Evolutionary conservation across 768 basidiomycete species (phyloP), one percentile per base, ranked within the genome.

Genomic region (Tremella fuciformis): DNA sequence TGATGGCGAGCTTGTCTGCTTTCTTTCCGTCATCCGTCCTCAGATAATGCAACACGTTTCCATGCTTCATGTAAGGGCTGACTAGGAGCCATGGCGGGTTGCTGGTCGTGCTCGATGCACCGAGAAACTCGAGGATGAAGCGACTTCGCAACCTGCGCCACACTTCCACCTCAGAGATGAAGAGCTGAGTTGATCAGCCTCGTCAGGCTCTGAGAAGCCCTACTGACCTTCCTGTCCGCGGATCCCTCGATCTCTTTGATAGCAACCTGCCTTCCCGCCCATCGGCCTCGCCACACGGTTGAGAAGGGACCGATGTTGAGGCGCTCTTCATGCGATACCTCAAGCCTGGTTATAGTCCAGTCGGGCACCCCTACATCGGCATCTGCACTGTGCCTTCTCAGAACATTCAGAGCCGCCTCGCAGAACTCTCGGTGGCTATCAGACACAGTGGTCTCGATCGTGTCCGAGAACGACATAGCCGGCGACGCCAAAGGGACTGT

Each of bases 71-170:
- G 72, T 87, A 89, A 38, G 87, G 86, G 66, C 84, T 85, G 49
- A 92, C 88, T 51, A 88, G 82, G 78, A 87, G 88, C 84, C 85
- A 89, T 13, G 87, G 88, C 13, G 84, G 83, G 41, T 86, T 84
- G 21, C 83, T 83, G 8, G 80, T 79, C 0, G 87, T 81, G 65
- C 85, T 87, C 24, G 86, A 88, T 11, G 90, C 90, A 0, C 89
- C 90, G 61, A 83, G 85, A 22, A 92, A 80, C 63, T 83, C 82
- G 44, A 91, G 78, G 2, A 92, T 85, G 64, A 88, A 84, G 11
- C 82, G 81, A 67, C 90, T 89, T 38, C 69, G 77, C 9, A 92
- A 80, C 2, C 76, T 78, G 61, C 85, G 83, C 90, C 90, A 91
- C 3, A 88, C 83, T 49, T 81, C 81, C 21, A 86, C 82, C 71